A percentile compares a stretch with the other conserved stretches of the same genome.
Conservation (phyloP, 2,329 filamentous ascomycete species). For the Davidsoniella eucalypti region DNA sequence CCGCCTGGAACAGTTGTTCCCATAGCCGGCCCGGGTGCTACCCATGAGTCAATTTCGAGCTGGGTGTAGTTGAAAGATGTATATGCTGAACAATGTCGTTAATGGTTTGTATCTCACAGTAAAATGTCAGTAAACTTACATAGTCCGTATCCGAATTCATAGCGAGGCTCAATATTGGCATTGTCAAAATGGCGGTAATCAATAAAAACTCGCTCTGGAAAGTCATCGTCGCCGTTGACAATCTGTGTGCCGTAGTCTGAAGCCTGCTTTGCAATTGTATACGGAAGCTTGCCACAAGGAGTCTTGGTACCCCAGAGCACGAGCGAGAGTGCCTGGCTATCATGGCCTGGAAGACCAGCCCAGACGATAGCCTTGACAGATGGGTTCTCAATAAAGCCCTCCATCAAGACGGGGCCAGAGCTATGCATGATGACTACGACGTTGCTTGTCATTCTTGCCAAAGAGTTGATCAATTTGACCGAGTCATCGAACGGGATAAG, state of each 20-base stretch:
- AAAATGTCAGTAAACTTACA: constrained; percentile 28
- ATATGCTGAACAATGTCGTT: constrained; percentile 31
- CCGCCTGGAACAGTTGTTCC: constrained; percentile 45
- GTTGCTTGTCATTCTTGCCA: constrained; percentile 49
- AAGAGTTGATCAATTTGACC: constrained; percentile 46
- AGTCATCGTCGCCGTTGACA: constrained; percentile 39
- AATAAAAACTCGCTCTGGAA: constrained; percentile 66
- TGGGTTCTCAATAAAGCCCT: constrained; percentile 46
- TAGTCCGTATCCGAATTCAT: constrained; percentile 65
- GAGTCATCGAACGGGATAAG: constrained; percentile 49
- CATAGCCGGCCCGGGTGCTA: constrained; percentile 37
- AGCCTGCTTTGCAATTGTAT: constrained; percentile 36
- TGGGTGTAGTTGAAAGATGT: constrained; percentile 49
- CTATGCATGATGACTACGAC: constrained; percentile 62
- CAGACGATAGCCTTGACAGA: constrained; percentile 43
- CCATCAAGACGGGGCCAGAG: constrained; percentile 58
- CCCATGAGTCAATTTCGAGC: constrained; percentile 28
- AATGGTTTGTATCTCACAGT: background rate
- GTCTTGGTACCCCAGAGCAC: constrained; percentile 58
- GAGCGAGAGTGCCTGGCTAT: constrained; percentile 64
- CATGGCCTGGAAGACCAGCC: constrained; percentile 77
- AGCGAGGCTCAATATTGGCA: constrained; percentile 43
- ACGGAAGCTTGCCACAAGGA: constrained; percentile 56
- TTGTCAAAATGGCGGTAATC: constrained; percentile 71
- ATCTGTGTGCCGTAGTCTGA: constrained; percentile 29